Evolutionary conservation across 495 filamentous ascomycete genomes (phyloP).

Genomic region (Xylaria telfairii): DNA sequence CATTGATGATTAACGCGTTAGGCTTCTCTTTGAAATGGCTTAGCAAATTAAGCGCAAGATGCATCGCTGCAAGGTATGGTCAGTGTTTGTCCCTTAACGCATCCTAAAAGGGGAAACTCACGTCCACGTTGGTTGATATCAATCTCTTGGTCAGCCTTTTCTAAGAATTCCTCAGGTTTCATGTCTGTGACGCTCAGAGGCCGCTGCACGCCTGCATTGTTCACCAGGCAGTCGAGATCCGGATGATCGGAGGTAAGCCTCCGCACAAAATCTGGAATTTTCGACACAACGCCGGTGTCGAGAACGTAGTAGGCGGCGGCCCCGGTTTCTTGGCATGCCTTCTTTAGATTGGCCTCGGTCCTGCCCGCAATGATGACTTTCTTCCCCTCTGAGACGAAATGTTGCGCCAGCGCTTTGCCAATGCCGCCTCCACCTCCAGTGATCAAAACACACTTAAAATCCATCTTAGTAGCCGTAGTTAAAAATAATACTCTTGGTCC

Average conservation of each 20-base stretch:
- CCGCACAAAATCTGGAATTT: slow-evolving; percentile 47
- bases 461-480: not conserved
- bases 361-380: slow-evolving; percentile 55
- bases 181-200: slow-evolving; percentile 40
- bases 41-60: slow-evolving; percentile 49
- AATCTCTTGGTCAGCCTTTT: slow-evolving; percentile 55
- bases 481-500: not conserved
- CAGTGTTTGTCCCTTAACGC: not conserved
- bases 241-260: slow-evolving; percentile 47
- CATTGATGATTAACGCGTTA: slow-evolving; percentile 50
- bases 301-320: slow-evolving; percentile 50
- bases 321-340: slow-evolving; percentile 45
- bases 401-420: slow-evolving; percentile 50
- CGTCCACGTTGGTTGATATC: slow-evolving; percentile 56
- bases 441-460: slow-evolving; percentile 48
- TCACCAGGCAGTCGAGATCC: slow-evolving; percentile 55
- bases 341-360: slow-evolving; percentile 51
- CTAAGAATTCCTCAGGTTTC: slow-evolving; percentile 33
- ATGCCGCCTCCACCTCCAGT: slow-evolving; percentile 58
- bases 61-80: slow-evolving; percentile 40
- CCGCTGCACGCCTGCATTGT: slow-evolving; percentile 45
- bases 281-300: slow-evolving; percentile 45
- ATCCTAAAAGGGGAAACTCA: not conserved
- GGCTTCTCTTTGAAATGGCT: slow-evolving; percentile 45
- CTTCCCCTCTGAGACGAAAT: slow-evolving; percentile 49